A percentile compares a stretch with the other conserved stretches of the same genome.
Conservation (phyloP, 2,329 filamentous ascomycete species). For the Hymenoscyphus scutula region DNA sequence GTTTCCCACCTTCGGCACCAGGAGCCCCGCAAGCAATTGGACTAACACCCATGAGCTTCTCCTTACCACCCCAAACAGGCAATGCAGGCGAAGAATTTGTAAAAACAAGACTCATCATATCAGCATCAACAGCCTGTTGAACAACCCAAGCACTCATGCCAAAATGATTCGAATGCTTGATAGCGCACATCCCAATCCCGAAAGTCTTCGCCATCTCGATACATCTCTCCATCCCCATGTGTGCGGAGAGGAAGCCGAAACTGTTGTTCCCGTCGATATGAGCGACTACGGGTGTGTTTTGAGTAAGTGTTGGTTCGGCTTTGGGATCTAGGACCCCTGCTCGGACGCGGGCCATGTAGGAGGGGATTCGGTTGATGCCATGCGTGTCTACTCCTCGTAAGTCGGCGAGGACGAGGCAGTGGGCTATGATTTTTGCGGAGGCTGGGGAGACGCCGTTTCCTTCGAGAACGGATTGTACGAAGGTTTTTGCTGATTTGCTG, state of each 20-base stretch:
- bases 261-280: constrained; percentile 63
- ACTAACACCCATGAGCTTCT: constrained; percentile 35
- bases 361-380: constrained; percentile 74
- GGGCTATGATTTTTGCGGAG: constrained; percentile 63
- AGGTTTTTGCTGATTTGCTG: constrained; percentile 29
- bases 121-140: constrained; percentile 70
- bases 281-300: constrained; percentile 69
- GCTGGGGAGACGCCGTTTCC: constrained; percentile 58
- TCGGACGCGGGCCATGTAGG: constrained; percentile 71
- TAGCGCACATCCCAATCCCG: constrained; percentile 73
- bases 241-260: constrained; percentile 72
- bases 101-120: constrained; percentile 55
- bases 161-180: constrained; percentile 79
- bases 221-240: constrained; percentile 63
- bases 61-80: constrained; percentile 37
- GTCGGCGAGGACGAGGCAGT: constrained; percentile 70
- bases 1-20: constrained; percentile 50
- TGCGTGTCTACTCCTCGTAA: constrained; percentile 78
- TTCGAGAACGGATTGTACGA: constrained; percentile 54
- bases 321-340: constrained; percentile 63
- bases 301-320: constrained; percentile 55
- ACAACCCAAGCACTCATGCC: constrained; percentile 82
- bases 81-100: constrained; percentile 38
- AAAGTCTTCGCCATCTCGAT: constrained; percentile 62
- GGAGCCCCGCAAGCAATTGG: constrained; percentile 64